Evolutionary conservation across 768 basidiomycete genomes (phyloP).

Genomic region (Suillus cothurnatus): DNA sequence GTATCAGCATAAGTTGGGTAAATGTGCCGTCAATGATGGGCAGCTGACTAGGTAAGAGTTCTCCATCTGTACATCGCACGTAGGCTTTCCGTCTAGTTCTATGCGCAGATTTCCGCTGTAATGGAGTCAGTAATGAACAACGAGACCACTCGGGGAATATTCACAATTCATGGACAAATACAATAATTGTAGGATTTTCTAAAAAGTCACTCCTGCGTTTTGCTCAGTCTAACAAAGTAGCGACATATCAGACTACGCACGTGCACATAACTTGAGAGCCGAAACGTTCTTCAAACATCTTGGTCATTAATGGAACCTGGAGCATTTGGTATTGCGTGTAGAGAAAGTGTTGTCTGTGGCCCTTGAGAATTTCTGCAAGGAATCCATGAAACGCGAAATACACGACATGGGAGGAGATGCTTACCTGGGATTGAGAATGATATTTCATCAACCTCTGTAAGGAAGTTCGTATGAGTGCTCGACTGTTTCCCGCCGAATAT

Average conservation of each 20-base stretch:
- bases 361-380: constrained; percentile 76
- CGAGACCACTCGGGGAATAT: constrained; percentile 28
- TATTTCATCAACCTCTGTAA: constrained; percentile 59
- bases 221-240: not conserved
- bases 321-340: constrained; percentile 78
- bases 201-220: constrained; percentile 70
- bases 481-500: not conserved
- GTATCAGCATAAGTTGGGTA: constrained; percentile 9
- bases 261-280: constrained; percentile 87
- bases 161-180: constrained; percentile 96
- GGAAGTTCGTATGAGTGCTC: not conserved
- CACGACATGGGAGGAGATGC: constrained; percentile 1
- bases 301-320: constrained; percentile 73
- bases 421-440: constrained; percentile 71
- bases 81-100: constrained; percentile 73
- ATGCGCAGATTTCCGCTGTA: constrained; percentile 84
- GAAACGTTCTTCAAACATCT: constrained; percentile 70
- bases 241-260: constrained; percentile 49
- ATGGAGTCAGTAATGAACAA: constrained; percentile 5
- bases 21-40: not conserved
- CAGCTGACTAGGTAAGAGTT: constrained; percentile 77
- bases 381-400: constrained; percentile 8
- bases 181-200: constrained; percentile 71
- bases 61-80: constrained; percentile 75
- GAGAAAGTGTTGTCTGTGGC: constrained; percentile 83